A percentile compares a stretch with the other conserved stretches of the same genome.
phyloP scores from a whole-genome alignment of 495 filamentous ascomycete species.

The Pyrenopolyporus hunteri region DNA sequence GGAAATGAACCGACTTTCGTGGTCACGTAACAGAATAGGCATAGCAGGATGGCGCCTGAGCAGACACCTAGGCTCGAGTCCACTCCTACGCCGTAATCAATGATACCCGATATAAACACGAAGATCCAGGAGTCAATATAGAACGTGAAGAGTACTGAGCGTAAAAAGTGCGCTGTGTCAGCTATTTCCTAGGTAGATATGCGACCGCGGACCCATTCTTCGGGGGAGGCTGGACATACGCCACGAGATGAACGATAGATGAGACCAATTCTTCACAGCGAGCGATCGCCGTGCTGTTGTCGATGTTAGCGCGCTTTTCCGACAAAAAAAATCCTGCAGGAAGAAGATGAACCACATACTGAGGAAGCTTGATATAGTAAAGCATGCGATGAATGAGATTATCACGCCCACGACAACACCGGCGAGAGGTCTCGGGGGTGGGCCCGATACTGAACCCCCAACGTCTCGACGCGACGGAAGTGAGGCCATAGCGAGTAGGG shows the following conservation, averaged over 20 bases:
- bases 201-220: not conserved
- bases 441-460: not conserved
- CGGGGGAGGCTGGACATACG: conserved; percentile 42
- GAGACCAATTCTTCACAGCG: conserved; percentile 50
- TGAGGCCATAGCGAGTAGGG: conserved; percentile 21
- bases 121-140: conserved; percentile 59
- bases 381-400: conserved; percentile 49
- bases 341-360: conserved; percentile 43
- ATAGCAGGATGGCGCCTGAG: conserved; percentile 56
- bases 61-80: conserved; percentile 50
- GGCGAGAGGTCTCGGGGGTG: conserved; percentile 37
- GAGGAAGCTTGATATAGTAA: conserved; percentile 52
- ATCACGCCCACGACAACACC: conserved; percentile 51
- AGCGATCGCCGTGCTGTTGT: conserved; percentile 46
- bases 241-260: conserved; percentile 54
- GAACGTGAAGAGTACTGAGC: conserved; percentile 56
- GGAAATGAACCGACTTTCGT: conserved; percentile 52
- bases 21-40: conserved; percentile 58
- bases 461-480: conserved; percentile 9
- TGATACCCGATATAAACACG: conserved; percentile 55
- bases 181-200: not conserved
- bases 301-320: not conserved
- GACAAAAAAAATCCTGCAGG: not conserved
- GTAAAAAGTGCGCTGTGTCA: not conserved
- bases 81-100: conserved; percentile 57